Base-by-base conservation (phyloP, 208 protist genomes). In the Zelonia costaricensis region DNA sequence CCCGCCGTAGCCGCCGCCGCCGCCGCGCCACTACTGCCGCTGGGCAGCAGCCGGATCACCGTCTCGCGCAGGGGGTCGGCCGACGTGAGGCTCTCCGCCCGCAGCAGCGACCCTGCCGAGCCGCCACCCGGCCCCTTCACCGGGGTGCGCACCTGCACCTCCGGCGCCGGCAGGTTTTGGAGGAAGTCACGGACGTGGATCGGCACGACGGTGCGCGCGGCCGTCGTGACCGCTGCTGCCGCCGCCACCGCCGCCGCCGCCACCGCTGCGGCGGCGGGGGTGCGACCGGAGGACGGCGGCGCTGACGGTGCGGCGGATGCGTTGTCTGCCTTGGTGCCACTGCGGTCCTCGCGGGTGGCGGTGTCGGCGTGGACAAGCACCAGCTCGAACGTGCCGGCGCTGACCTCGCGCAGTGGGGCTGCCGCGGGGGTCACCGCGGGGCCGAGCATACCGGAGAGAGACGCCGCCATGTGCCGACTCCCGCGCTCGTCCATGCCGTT, bases 151-250 rank as follows among this genome's bases (percentile, higher is more conserved):
- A 30, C 40, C 40, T 60, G 49, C 55, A 52, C 45, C 57, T 61
- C 65, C 9, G 73, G 73, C 15, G 43, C 1, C 4, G 66, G 62
- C 36, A 75, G 8, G 15, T 28, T 25, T 3, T 48, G 36, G 20
- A 80, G 54, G 33, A 64, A 63, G 7, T 16, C 36, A 6, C 53
- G 31, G 25, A 71, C 49, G 42, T 69, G 45, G 5, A 80, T 49
- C 10, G 74, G 74, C 2, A 80, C 53, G 6, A 73, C 46, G 4
- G 74, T 80, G 52, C 52, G 49, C 0, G 74, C 58, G 22, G 40
- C 73, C 13, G 28, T 13, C 22, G 53, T 7, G 1, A 31, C 22
- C 1, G 45, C 27, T 0, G 25, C 63, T 25, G 35, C 33, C 2
- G 47, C 9, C 39, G 33, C 44, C 16, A 31, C 42, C 8, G 20